Evolutionary conservation across 2,329 filamentous ascomycete genomes (phyloP).

Genomic region (Triangularia verruculosa): DNA sequence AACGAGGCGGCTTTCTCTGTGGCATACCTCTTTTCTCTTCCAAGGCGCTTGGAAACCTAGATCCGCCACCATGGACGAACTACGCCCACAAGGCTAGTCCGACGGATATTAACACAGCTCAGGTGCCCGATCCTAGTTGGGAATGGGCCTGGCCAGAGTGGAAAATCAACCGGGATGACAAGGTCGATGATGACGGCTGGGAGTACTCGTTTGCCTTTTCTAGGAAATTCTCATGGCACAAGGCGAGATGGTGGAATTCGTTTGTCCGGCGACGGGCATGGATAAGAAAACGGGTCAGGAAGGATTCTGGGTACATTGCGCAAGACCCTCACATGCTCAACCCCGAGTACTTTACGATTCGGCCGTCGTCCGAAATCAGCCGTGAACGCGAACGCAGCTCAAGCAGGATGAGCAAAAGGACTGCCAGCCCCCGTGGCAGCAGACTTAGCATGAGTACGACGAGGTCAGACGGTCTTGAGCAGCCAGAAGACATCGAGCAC

Average conservation of each 20-base stretch:
- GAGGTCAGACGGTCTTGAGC: conserved; percentile 48
- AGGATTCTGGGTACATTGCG: conserved; percentile 41
- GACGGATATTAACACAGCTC: conserved; percentile 75
- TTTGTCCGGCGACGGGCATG: conserved; percentile 89
- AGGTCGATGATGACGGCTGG: conserved; percentile 89
- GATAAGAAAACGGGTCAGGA: conserved; percentile 76
- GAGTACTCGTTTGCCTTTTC: conserved; percentile 90
- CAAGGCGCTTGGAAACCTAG: conserved; percentile 78
- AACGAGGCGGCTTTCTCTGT: conserved; percentile 85
- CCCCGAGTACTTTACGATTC: conserved; percentile 76
- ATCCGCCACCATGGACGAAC: conserved; percentile 86
- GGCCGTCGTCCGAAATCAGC: conserved; percentile 47
- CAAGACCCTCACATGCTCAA: conserved; percentile 65
- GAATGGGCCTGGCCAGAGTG: conserved; percentile 75
- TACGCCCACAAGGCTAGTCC: conserved; percentile 57
- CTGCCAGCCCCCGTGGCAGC: conserved; percentile 30
- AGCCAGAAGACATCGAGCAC: conserved; percentile 56
- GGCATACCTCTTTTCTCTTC: conserved; percentile 87
- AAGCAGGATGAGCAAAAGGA: conserved; percentile 36
- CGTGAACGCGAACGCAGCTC: conserved; percentile 31
- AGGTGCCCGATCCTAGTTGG: conserved; percentile 93
- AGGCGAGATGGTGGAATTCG: conserved; percentile 87
- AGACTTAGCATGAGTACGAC: conserved; percentile 36
- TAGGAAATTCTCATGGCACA: conserved; percentile 78
- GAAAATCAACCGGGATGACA: conserved; percentile 68